Conservation (phyloP, 129 eudicot species). For the Flaveria linearis region DNA sequence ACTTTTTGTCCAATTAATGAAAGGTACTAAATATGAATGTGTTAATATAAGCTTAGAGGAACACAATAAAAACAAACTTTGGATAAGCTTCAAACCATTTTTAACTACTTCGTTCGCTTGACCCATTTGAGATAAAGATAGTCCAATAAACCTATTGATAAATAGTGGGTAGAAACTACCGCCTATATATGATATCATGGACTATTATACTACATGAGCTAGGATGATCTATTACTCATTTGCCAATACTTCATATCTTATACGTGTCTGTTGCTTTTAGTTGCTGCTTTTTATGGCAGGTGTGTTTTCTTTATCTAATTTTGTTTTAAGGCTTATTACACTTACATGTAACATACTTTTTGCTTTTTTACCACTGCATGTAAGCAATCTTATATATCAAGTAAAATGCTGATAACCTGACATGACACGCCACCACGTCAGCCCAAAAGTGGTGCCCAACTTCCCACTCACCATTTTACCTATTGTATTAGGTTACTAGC, state of each 20-base stretch:
- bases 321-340: not conserved
- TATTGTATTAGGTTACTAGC: not conserved
- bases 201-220: no score
- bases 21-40: no score
- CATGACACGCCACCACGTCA: not conserved
- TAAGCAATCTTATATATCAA: not conserved
- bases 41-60: no score
- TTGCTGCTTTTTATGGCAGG: not conserved
- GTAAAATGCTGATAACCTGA: no score
- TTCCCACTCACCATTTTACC: not conserved
- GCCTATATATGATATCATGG: not conserved
- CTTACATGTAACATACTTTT: not conserved
- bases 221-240: not conserved
- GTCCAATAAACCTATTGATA: not conserved
- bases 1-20: not conserved
- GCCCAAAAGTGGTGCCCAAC: not conserved
- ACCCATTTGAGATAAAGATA: not conserved
- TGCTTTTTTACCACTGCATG: no score
- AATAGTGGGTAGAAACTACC: not conserved
- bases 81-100: no score
- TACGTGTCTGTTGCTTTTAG: no score
- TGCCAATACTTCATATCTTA: not conserved
- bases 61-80: no score
- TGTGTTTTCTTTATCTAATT: not conserved
- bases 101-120: not conserved